Base-by-base conservation (phyloP, 805 yeast species). In the Yamadazyma insecticola region DNA sequence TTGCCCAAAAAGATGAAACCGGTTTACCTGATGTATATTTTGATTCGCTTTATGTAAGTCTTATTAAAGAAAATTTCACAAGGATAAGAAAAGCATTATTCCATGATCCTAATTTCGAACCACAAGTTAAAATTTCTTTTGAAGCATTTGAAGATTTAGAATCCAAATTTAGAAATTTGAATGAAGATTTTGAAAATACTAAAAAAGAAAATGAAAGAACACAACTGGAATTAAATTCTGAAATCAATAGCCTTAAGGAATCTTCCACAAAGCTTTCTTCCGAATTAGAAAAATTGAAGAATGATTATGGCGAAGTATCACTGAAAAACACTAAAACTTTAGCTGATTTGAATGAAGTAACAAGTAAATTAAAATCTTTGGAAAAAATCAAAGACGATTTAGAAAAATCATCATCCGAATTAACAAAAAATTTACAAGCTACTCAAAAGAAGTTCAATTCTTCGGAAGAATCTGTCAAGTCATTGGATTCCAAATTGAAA, bases 21-120 rank as follows among this genome's bases (percentile, higher is more conserved):
- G 98, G 98, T 1, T 68, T 90, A 24, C 98, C 97, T 0, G 75
- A 77, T 36, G 82, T 90, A 1, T 87, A 72, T 46, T 81, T 92
- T 48, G 81, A 79, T 36, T 51, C 72, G 0, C 57, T 67, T 2
- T 86, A 86, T 50, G 77, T 84, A 3, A 62, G 60, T 3, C 59
- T 88, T 30, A 60, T 92, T 25, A 78, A 77, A 39, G 92, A 82
- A 2, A 82, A 86, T 45, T 76, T 71, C 39, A 43, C 57, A 6
- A 68, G 96, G 36, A 74, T 92, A 16, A 72, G 72, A 39, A 70
- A 78, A 26, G 80, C 95, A 0, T 57, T 90, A 21, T 78, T 77
- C 21, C 81, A 78, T 39, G 86, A 78, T 45, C 95, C 97, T 0
- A 60, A 67, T 5, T 53, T 71, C 26, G 94, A 85, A 45, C 95